Percentiles rank a stretch among this genome's conserved stretches.
These are phyloP conservation scores for Stentor coeruleus DNA, from an alignment of 73 alveolate genomes.

Conservation along the genomic window DNA sequence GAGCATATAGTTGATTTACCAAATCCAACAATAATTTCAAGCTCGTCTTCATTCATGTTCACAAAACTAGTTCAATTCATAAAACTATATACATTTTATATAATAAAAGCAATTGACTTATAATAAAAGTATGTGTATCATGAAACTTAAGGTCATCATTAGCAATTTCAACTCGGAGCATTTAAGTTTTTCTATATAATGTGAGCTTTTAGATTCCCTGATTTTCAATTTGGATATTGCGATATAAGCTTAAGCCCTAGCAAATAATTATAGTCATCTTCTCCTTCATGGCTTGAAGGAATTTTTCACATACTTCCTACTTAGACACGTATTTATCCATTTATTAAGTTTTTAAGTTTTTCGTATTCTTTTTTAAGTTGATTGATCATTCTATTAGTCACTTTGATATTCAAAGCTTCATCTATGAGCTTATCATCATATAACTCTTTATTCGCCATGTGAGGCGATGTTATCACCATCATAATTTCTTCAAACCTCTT, in stretches of 20 bases:
- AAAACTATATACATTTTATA: no score
- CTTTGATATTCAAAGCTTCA: background rate
- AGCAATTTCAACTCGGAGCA: background rate
- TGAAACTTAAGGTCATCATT: background rate
- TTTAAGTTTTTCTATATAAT: no score
- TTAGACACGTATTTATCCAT: background rate
- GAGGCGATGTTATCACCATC: background rate
- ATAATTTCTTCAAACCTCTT: constrained; percentile 17
- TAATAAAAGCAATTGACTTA: no score
- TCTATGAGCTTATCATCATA: background rate
- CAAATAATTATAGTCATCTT: background rate
- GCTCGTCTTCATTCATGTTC: background rate
- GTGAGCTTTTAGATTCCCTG: background rate
- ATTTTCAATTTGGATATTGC: background rate
- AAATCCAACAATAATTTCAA: background rate
- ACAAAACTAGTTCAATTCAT: background rate
- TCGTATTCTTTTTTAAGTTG: constrained; percentile 17
- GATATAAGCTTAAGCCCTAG: background rate
- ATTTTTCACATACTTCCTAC: no score
- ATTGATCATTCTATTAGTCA: background rate
- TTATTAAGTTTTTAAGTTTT: background rate
- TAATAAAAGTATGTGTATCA: background rate
- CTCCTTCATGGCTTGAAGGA: background rate
- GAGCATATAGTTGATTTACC: background rate
- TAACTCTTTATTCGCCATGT: background rate